Evolutionary conservation across 1,284 basidiomycete species (phyloP).

Genomic region (Stygiomarasmius scandens): DNA sequence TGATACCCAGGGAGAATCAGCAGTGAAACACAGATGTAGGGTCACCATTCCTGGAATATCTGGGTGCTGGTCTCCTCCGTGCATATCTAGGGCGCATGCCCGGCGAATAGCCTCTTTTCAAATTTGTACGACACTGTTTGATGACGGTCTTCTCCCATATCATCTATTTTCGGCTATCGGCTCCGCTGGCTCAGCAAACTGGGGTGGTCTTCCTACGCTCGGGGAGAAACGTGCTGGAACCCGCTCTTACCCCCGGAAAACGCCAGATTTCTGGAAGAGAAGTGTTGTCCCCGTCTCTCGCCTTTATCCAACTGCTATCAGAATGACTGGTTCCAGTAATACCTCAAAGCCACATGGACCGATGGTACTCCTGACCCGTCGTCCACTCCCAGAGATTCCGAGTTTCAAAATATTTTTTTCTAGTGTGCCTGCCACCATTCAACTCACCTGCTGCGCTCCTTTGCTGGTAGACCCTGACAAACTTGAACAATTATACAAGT

Average conservation of each 20-base stretch:
- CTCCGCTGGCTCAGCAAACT: conserved; percentile 15
- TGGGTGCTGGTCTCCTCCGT: conserved; percentile 45
- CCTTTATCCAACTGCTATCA: conserved; percentile 61
- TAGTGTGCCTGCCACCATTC: conserved; percentile 45
- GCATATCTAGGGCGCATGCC: conserved; percentile 52
- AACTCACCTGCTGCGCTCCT: conserved; percentile 48
- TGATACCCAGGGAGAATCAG: conserved; percentile 19
- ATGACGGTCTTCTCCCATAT: conserved; percentile 52
- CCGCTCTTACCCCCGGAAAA: conserved; percentile 55
- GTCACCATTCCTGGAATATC: conserved; percentile 51
- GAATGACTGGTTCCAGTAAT: conserved; percentile 33
- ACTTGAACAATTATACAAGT: conserved; percentile 54
- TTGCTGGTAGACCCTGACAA: conserved; percentile 50
- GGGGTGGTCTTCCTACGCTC: conserved; percentile 19
- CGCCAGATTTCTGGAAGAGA: conserved; percentile 66
- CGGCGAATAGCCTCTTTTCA: conserved; percentile 58
- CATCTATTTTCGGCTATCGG: conserved; percentile 47
- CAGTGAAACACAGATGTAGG: conserved; percentile 44
- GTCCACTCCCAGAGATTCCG: conserved; percentile 60
- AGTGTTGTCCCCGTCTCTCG: conserved; percentile 25
- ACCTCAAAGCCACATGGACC: conserved; percentile 47
- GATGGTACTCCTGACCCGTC: conserved; percentile 64
- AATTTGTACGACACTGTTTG: conserved; percentile 54
- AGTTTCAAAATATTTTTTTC: conserved; percentile 61
- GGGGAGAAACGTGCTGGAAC: conserved; percentile 42